Evolutionary conservation across 2,329 filamentous ascomycete genomes (phyloP).

Genomic region (Hortaea werneckii): DNA sequence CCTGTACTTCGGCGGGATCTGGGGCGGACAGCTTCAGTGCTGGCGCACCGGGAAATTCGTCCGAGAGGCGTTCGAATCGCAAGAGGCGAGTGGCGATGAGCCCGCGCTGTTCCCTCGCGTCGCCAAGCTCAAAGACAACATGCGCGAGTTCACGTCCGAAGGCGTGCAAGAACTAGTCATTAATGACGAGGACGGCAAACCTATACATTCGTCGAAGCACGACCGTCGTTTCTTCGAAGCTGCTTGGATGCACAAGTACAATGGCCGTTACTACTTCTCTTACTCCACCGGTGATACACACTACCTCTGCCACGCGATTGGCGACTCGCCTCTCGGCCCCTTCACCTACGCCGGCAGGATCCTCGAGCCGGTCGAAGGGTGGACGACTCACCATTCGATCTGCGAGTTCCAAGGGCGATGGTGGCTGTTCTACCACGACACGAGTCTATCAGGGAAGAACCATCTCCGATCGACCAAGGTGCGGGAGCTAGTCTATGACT

Average conservation of each 20-base stretch:
- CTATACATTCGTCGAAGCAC: constrained; percentile 57
- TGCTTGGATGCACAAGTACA: constrained; percentile 67
- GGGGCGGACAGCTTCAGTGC: constrained; percentile 66
- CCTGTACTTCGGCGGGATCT: constrained; percentile 68
- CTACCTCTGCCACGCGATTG: constrained; percentile 59
- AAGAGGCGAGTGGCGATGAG: constrained; percentile 42
- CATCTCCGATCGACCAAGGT: constrained; percentile 66
- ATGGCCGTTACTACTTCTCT: constrained; percentile 32
- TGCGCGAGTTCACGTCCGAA: constrained; percentile 49
- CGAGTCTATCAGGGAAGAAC: constrained; percentile 55
- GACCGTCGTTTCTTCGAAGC: constrained; percentile 71
- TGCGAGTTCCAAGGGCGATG: constrained; percentile 62
- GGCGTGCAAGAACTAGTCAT: constrained; percentile 52
- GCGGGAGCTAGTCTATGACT: constrained; percentile 63
- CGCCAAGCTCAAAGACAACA: constrained; percentile 52
- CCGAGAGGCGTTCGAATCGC: constrained; percentile 14
- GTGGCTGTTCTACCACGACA: constrained; percentile 71
- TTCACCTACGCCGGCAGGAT: constrained; percentile 64
- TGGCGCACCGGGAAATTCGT: constrained; percentile 56
- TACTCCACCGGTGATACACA: constrained; percentile 65
- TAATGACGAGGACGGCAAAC: constrained; percentile 48
- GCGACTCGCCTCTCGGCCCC: constrained; percentile 55
- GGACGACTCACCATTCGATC: constrained; percentile 75
- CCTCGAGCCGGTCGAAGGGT: constrained; percentile 65
- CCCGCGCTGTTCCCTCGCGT: constrained; percentile 55